Percentiles rank a stretch among this genome's conserved stretches.
These are phyloP conservation scores for Ichthyophthirius multifiliis DNA, from an alignment of 169 alveolate genomes.

Conservation along the genomic window DNA sequence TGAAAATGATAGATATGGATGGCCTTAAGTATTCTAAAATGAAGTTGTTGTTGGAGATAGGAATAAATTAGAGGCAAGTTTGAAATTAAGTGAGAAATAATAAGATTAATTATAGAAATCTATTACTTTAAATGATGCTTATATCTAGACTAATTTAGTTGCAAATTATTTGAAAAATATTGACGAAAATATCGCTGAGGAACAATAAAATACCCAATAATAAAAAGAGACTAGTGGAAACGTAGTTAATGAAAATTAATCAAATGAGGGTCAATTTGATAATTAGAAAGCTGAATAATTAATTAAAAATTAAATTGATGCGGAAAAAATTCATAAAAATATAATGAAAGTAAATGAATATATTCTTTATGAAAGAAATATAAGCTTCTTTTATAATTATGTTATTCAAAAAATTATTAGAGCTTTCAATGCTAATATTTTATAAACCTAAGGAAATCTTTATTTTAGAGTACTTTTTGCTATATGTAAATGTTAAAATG, in stretches of 20 bases:
- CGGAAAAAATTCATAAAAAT: background rate
- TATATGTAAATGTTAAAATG: background rate
- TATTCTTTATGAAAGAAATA: constrained; percentile 12
- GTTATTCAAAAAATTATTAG: background rate
- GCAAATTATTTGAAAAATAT: constrained; percentile 7
- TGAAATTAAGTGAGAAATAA: constrained; percentile 5
- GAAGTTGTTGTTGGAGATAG: constrained; percentile 7
- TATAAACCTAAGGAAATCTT: background rate
- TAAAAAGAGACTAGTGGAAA: background rate
- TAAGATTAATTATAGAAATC: constrained; percentile 26
- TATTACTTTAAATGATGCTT: background rate
- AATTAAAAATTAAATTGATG: background rate
- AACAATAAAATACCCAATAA: background rate
- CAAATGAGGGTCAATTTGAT: background rate
- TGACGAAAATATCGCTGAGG: background rate
- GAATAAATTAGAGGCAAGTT: constrained; percentile 19
- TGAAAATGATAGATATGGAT: constrained; percentile 3
- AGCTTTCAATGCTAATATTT: background rate
- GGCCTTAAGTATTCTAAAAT: background rate
- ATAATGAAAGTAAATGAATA: constrained; percentile 11
- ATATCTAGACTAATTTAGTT: constrained; percentile 8
- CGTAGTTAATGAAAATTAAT: background rate
- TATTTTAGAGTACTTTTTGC: constrained; percentile 5
- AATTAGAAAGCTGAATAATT: background rate
- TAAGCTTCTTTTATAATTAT: constrained; percentile 1